A percentile compares a stretch with the other conserved stretches of the same genome.
phyloP scores from a whole-genome alignment of 495 filamentous ascomycete genomes.

The Neurospora sp. region DNA sequence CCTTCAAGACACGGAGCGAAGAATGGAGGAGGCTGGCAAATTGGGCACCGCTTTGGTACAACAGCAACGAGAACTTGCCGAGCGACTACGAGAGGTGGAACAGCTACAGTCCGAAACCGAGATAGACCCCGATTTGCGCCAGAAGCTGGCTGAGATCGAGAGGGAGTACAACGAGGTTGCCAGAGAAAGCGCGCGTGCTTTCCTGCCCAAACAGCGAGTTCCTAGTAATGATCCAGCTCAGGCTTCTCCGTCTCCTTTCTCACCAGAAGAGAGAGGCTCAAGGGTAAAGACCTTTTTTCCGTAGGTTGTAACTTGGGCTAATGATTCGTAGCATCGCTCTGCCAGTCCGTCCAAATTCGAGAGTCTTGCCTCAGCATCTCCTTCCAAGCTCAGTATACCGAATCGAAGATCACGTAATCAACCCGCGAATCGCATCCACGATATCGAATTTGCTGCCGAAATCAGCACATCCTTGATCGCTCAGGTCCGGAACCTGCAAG shows the following conservation, averaged over 20 bases:
- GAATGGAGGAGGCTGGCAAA: conserved; percentile 82
- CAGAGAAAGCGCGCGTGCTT: conserved; percentile 76
- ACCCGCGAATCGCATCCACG: conserved; percentile 70
- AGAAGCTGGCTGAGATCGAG: conserved; percentile 78
- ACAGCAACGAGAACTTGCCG: conserved; percentile 71
- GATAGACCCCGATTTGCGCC: conserved; percentile 71
- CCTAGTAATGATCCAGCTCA: conserved; percentile 51
- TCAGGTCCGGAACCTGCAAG: conserved; percentile 82
- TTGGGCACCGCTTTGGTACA: conserved; percentile 76
- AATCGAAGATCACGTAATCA: conserved; percentile 83
- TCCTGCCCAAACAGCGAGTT: conserved; percentile 74
- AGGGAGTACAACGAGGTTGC: conserved; percentile 93
- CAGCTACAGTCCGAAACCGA: conserved; percentile 68
- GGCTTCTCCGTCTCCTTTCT: conserved; percentile 47
- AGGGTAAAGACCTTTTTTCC: conserved; percentile 32
- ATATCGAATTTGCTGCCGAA: conserved; percentile 93
- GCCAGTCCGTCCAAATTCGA: conserved; percentile 72
- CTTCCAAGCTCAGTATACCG: conserved; percentile 80
- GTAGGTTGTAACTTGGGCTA: conserved; percentile 8
- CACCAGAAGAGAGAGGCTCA: conserved; percentile 40
- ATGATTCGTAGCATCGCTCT: conserved; percentile 42
- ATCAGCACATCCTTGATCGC: conserved; percentile 83
- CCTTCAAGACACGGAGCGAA: conserved; percentile 77
- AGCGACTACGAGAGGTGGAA: conserved; percentile 76
- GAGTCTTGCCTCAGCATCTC: conserved; percentile 74